These are phyloP conservation scores for Leishmania aethiopica DNA, from an alignment of 208 protist genomes.

Conservation along the genomic window DNA sequence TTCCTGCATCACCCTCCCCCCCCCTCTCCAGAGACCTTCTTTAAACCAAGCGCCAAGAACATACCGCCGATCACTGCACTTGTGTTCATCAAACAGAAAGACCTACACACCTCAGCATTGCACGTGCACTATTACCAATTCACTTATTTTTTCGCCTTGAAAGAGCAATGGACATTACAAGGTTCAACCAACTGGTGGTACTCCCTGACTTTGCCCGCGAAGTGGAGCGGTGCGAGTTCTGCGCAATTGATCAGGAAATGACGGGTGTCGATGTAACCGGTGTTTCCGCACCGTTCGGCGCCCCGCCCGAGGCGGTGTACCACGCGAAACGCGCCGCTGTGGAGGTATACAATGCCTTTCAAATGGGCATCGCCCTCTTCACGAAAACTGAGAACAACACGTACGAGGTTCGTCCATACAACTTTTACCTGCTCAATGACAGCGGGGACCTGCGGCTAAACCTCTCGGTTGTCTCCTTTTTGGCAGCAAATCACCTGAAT, in stretches of 20 bases:
- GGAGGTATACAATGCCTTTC: constrained; percentile 68
- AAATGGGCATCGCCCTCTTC: constrained; percentile 79
- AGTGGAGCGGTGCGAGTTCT: constrained; percentile 63
- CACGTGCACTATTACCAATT: neutral
- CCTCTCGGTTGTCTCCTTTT: constrained; percentile 44
- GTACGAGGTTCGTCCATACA: constrained; percentile 79
- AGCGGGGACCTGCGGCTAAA: constrained; percentile 43
- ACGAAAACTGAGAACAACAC: constrained; percentile 25
- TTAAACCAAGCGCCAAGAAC: neutral
- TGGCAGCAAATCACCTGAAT: constrained; percentile 51
- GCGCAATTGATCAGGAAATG: constrained; percentile 84
- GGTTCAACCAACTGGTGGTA: constrained; percentile 36
- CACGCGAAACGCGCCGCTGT: constrained; percentile 40
- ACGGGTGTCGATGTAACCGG: constrained; percentile 56
- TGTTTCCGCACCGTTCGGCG: constrained; percentile 17
- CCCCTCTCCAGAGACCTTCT: neutral
- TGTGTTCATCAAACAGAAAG: neutral
- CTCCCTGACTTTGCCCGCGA: constrained; percentile 56
- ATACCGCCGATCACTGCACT: neutral
- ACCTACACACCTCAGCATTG: too few relatives aligned
- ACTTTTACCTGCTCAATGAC: constrained; percentile 68
- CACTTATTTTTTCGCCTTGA: neutral
- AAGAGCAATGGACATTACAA: constrained; percentile 54
- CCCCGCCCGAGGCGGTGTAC: constrained; percentile 47
- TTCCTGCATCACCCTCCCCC: neutral